Evolutionary conservation across 495 filamentous ascomycete species (phyloP), one percentile per base, ranked within the genome.

Genomic region (Bathelium albidoporum): DNA sequence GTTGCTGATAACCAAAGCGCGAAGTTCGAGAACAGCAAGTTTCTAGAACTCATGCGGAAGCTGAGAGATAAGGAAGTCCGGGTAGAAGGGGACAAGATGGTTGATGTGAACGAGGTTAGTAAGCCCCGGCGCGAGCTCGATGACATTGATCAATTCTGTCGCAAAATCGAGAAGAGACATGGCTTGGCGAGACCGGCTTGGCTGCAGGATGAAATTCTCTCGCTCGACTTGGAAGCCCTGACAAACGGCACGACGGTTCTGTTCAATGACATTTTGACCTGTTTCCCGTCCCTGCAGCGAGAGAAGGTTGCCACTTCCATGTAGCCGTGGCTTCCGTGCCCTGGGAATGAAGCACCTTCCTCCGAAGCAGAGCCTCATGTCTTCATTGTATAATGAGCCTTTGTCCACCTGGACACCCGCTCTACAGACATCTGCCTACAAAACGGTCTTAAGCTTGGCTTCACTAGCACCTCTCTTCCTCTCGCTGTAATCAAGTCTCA

Each of bases 21-120:
- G 59, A 92, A 94, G 67, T 92, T 92, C 70, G 82, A 86, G 69
- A 80, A 91, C 68, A 91, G 88, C 72, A 83, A 82, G 62, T 94
- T 94, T 68, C 78, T 92, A 20, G 81, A 81, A 10, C 73, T 94
- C 66, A 92, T 94, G 89, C 83, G 88, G 45, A 71, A 68, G 29
- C 67, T 77, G 14, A 69, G 74, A 16, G 75, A 77, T 58, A 65
- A 68, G 11, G 75, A 77, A 60, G 69, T 76, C 12, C 65, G 63
- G 18, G 75, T 77, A 3, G 71, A 75, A 45, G 75, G 72, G 26
- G 74, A 77, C 61, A 73, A 77, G 61, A 69, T 77, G 68, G 75
- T 77, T 58, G 75, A 77, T 65, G 62, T 63, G 16, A 55, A 55
- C 16, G 49, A 55, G 49, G 49, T 55, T 16, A 55, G 49, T 55